A percentile compares a stretch with the other conserved stretches of the same genome.
phyloP scores from a whole-genome alignment of 1,284 basidiomycete species.

The Cutaneotrichosporon sp. region DNA sequence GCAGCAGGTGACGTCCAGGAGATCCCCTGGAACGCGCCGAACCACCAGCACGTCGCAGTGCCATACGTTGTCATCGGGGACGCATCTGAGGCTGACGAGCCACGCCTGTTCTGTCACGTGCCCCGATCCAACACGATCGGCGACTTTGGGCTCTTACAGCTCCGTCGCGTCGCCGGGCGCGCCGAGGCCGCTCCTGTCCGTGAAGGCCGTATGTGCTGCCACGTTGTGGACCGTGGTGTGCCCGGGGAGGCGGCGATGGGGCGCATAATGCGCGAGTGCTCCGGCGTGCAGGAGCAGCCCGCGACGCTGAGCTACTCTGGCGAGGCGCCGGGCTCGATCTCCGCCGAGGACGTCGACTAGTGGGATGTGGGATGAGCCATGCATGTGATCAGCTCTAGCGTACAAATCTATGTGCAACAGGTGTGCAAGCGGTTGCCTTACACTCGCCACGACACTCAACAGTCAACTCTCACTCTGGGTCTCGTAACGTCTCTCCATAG shows the following conservation, averaged over 20 bases:
- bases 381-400: slow-evolving; percentile 9
- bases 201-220: slow-evolving; percentile 8
- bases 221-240: not conserved
- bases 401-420: slow-evolving; percentile 6
- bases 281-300: not conserved
- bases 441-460: not conserved
- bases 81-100: not conserved
- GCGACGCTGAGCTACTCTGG: slow-evolving; percentile 4
- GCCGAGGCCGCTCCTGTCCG: not conserved
- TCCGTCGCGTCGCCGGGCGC: slow-evolving; percentile 9
- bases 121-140: not conserved
- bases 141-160: slow-evolving; percentile 10
- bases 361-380: not conserved
- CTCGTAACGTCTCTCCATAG: too few relatives aligned
- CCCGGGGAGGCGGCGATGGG: slow-evolving; percentile 1
- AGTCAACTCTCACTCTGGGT: too few relatives aligned
- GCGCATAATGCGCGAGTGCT: slow-evolving; percentile 8
- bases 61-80: slow-evolving; percentile 6
- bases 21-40: slow-evolving; percentile 9
- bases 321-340: not conserved
- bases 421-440: too few relatives aligned
- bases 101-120: slow-evolving; percentile 9
- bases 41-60: slow-evolving; percentile 7
- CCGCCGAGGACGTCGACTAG: slow-evolving; percentile 2
- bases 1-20: not conserved